These are phyloP conservation scores for Candida lessepsii DNA, from an alignment of 805 yeast species.

Conservation along the genomic window DNA sequence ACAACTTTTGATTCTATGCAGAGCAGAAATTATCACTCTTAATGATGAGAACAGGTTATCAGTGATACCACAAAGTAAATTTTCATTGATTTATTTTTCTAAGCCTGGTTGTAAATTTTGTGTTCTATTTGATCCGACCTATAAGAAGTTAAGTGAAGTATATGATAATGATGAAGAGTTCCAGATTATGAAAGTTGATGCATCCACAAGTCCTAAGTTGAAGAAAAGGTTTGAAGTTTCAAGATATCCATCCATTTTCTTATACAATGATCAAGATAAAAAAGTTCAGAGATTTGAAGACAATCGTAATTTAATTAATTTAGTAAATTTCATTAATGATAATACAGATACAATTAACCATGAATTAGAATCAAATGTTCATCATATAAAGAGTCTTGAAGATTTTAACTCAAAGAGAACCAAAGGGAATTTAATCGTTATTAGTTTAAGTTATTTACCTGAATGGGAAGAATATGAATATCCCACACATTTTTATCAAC, in stretches of 20 bases:
- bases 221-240: constrained; percentile 41
- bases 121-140: constrained; percentile 29
- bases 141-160: constrained; percentile 40
- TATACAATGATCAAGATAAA: constrained; percentile 45
- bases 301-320: constrained; percentile 18
- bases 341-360: constrained; percentile 19
- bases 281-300: constrained; percentile 34
- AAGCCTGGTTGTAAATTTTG: constrained; percentile 39
- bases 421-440: constrained; percentile 23
- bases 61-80: constrained; percentile 22
- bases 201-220: constrained; percentile 27
- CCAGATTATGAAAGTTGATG: constrained; percentile 34
- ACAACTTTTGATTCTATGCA: background rate
- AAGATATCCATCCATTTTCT: constrained; percentile 33
- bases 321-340: constrained; percentile 24
- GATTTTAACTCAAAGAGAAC: constrained; percentile 4
- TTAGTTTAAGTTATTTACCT: constrained; percentile 20
- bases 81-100: constrained; percentile 48
- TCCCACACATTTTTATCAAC: constrained; percentile 37
- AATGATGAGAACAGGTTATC: constrained; percentile 2
- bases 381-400: constrained; percentile 1
- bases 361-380: constrained; percentile 21
- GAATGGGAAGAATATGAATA: constrained; percentile 33
- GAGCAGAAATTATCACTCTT: constrained; percentile 1
- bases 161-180: constrained; percentile 37